A percentile compares a stretch with the other conserved stretches of the same genome.
phyloP scores from a whole-genome alignment of 1,139 yeast species.

The Geotrichum citri-aurantii region DNA sequence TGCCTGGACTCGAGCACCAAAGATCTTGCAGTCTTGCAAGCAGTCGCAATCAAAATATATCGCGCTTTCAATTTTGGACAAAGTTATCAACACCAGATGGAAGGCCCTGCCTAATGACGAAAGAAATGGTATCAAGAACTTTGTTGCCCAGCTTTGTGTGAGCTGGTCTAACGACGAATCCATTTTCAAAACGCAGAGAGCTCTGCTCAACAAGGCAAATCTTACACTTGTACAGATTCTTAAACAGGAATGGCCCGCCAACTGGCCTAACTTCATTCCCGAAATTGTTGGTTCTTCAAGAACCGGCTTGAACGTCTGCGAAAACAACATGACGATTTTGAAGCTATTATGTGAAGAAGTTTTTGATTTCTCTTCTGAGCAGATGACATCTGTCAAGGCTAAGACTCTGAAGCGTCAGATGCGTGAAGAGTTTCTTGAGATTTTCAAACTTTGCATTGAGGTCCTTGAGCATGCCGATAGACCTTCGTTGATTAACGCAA shows the following conservation, averaged over 20 bases:
- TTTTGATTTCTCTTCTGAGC: constrained; percentile 89
- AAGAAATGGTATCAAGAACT: constrained; percentile 76
- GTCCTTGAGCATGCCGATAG: constrained; percentile 86
- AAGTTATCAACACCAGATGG: constrained; percentile 88
- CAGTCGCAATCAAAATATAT: constrained; percentile 86
- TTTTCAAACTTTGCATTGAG: constrained; percentile 87
- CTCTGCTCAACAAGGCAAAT: constrained; percentile 88
- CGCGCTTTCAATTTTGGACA: constrained; percentile 84
- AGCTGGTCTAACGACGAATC: constrained; percentile 81
- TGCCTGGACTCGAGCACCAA: constrained; percentile 92
- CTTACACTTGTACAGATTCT: constrained; percentile 87
- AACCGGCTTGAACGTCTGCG: constrained; percentile 88
- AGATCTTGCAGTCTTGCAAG: constrained; percentile 69
- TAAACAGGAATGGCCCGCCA: constrained; percentile 98
- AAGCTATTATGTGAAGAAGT: constrained; percentile 90
- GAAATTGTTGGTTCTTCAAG: constrained; percentile 83
- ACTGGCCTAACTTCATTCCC: constrained; percentile 96
- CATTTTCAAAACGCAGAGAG: constrained; percentile 66
- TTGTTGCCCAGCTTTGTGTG: constrained; percentile 89
- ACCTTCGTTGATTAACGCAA: constrained; percentile 76
- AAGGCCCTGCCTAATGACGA: constrained; percentile 87
- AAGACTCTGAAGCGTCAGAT: constrained; percentile 73
- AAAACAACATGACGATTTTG: constrained; percentile 90
- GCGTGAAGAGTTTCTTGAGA: constrained; percentile 88
- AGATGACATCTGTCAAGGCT: constrained; percentile 94